Base-by-base conservation (phyloP, 371 early-diverging fungal species). In the Syncephalastrum monosporum region DNA sequence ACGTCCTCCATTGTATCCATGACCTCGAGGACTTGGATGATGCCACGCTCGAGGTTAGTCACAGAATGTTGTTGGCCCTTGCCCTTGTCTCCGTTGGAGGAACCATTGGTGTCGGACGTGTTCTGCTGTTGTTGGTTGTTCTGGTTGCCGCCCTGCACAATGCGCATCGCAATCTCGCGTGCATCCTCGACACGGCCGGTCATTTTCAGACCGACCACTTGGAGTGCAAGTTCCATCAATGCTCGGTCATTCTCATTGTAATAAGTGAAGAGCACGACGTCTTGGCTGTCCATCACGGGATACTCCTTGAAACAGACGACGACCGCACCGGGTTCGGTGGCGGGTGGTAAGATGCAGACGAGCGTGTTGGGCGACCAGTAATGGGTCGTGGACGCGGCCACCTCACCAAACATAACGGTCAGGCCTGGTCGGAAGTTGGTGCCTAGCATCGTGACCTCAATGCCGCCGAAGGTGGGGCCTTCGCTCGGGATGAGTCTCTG, bases 221-320 rank as follows among this genome's bases (percentile, higher is more conserved):
- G 93, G 41, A 95, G 74, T 2, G 93, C 91, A 44, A 95, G 76
- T 64, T 92, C 93, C 84, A 93, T 87, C 57, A 95, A 63, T 25
- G 91, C 91, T 50, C 90, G 82, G 60, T 95, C 96, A 10, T 90
- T 83, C 57, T 95, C 86, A 29, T 81, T 79, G 19, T 73, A 75
- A 52, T 86, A 86, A 0, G 82, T 84, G 24, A 86, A 86, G 16
- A 86, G 62, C 66, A 76, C 74, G 38, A 84, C 66, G 54, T 82
- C 81, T n/a, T 73, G 69, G 41, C 68, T 69, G 16, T 75, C 78
- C 13, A 57, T 67, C 47, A 56, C 65, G 15, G 64, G 75, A 16
- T 74, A 70, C 46, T 91, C 91, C 60, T 82, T 85, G 65, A 95
- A 85, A 4, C 83, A 77, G 2, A 96, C 91, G 0, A 87, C 78